A percentile compares a stretch with the other conserved stretches of the same genome.
These are phyloP conservation scores for Citrullus colocynthis DNA, from an alignment of 306 rosid species.

Conservation along the genomic window DNA sequence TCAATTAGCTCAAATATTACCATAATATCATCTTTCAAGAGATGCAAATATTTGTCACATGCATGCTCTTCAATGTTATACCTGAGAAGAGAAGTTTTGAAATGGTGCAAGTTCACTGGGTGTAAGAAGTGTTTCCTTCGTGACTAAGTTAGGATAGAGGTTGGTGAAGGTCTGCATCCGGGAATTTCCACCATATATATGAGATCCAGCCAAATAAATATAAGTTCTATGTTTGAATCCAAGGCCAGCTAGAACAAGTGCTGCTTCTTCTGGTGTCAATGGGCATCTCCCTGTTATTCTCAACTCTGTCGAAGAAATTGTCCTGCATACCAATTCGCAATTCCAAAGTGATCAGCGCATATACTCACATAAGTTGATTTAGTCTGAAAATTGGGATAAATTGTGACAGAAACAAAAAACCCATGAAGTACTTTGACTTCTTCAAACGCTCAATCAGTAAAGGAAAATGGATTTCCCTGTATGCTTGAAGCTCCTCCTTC, in stretches of 20 bases:
- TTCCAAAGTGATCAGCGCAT: constrained; percentile 9
- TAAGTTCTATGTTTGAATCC: constrained; percentile 59
- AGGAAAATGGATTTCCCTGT: constrained; percentile 79
- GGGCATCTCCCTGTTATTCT: constrained; percentile 83
- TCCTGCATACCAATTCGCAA: constrained; percentile 17
- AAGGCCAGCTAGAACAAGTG: constrained; percentile 72
- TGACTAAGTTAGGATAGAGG: constrained; percentile 77
- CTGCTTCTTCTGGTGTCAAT: constrained; percentile 96
- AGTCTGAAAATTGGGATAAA: neutral
- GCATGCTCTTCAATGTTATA: constrained; percentile 3
- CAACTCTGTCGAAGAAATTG: constrained; percentile 39
- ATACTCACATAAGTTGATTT: neutral
- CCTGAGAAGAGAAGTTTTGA: constrained; percentile 84
- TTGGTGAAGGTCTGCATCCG: constrained; percentile 60
- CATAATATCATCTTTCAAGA: neutral
- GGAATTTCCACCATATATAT: constrained; percentile 60
- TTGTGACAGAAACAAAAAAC: neutral
- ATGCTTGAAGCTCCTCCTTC: constrained; percentile 66
- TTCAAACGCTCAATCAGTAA: constrained; percentile 73
- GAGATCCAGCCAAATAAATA: constrained; percentile 84
- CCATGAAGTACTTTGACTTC: constrained; percentile 39
- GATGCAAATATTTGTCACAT: neutral
- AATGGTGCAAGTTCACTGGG: constrained; percentile 66
- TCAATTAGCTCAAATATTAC: neutral
- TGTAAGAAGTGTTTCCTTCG: constrained; percentile 75